Evolutionary conservation across 495 filamentous ascomycete species (phyloP), one percentile per base, ranked within the genome.

Genomic region (Penicillium ucsense): DNA sequence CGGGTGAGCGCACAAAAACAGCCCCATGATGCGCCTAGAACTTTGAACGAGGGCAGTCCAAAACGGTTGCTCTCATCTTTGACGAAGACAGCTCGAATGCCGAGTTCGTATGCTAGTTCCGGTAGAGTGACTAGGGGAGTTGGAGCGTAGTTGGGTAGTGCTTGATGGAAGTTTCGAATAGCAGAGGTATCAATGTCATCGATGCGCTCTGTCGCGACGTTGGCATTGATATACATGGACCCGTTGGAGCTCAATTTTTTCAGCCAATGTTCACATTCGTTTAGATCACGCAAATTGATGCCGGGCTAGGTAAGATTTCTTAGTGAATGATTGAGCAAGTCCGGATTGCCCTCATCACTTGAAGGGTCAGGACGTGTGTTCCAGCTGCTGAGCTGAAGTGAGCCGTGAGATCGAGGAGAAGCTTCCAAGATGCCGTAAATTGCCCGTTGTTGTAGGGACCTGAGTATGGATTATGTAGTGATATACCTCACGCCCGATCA

Each of bases 11-110:
- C 78, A 34, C 75, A 74, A 51, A 78, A 81, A 39, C 73, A 69
- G 0, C 75, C 82, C 83, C 82, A 90, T n/a, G 81, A 83, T 0
- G 86, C 85, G 6, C 85, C 86, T 0, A 88, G 75, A 35, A 86
- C 81, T 59, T 89, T 89, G 73, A 88, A 89, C 0, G 84, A 74
- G 0, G 84, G 82, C 1, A 90, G 74, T 1, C 82, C 75, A 48
- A 81, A 70, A 29, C 80, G 68, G 44, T 61, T 57, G 40, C 70
- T 77, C 52, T 84, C 79, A 53, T 82, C 74, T 55, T 85, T 83
- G 42, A 83, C 58, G 49, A 74, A 66, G 37, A 86, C 68, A 8
- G 70, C 53, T 1, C 62, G 61, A 12, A 86, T 59, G 0, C 74
- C 75, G 2, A 85, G 63, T n/a, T 80, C 70, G 4, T 61, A 47